A percentile compares a stretch with the other conserved stretches of the same genome.
Evolutionary conservation across 805 yeast species (phyloP).

Genomic region (Yarrowia divulgata): DNA sequence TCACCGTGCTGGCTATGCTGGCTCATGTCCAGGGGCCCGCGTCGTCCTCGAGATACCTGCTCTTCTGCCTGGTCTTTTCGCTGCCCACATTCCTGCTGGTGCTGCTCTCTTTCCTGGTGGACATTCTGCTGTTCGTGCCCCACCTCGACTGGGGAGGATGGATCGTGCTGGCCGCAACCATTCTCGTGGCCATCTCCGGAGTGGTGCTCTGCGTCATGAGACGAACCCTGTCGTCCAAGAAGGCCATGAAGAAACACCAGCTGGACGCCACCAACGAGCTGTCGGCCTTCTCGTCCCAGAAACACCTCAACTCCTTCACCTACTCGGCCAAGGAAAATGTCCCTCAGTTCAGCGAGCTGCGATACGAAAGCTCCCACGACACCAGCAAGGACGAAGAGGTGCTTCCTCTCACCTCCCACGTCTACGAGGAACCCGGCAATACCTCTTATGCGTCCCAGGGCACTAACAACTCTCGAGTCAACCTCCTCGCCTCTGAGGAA

Average conservation of each 20-base stretch:
- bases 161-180: constrained; percentile 75
- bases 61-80: constrained; percentile 63
- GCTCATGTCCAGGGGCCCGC: constrained; percentile 54
- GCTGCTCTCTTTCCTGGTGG: constrained; percentile 79
- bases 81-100: constrained; percentile 73
- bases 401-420: constrained; percentile 19
- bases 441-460: constrained; percentile 25
- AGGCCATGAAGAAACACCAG: constrained; percentile 44
- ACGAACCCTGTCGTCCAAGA: constrained; percentile 58
- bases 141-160: constrained; percentile 85
- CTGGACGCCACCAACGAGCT: constrained; percentile 41
- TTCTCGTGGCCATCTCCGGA: constrained; percentile 67
- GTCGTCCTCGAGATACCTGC: constrained; percentile 55
- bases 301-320: constrained; percentile 39
- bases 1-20: constrained; percentile 54
- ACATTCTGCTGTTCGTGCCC: constrained; percentile 77
- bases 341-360: constrained; percentile 44
- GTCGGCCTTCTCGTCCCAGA: constrained; percentile 23
- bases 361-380: constrained; percentile 41
- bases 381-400: constrained; percentile 33
- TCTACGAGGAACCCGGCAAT: constrained; percentile 24
- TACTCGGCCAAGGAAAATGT: constrained; percentile 35
- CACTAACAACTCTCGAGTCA: constrained; percentile 28
- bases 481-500: constrained; percentile 20
- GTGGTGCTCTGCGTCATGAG: constrained; percentile 75